Percentiles rank a stretch among this genome's conserved stretches.
These are phyloP conservation scores for Ophiostoma tasmaniense DNA, from an alignment of 2,329 filamentous ascomycete species.

Conservation along the genomic window DNA sequence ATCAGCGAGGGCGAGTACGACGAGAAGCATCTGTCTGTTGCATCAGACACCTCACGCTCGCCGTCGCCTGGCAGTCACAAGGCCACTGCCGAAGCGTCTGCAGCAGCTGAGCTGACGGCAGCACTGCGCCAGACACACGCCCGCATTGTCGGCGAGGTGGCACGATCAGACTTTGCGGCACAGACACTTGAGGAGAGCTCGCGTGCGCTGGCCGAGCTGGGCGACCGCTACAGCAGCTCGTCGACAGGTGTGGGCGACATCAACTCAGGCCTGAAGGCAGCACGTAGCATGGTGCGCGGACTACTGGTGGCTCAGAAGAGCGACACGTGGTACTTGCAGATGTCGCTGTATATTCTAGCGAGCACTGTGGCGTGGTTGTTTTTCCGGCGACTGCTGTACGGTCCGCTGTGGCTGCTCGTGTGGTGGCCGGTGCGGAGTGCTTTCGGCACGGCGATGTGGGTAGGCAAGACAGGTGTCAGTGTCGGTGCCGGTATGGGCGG, in stretches of 20 bases:
- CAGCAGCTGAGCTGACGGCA: slow-evolving; percentile 74
- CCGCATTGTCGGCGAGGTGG: slow-evolving; percentile 75
- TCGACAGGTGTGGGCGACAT: slow-evolving; percentile 61
- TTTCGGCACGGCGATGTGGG: slow-evolving; percentile 41
- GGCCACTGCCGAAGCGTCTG: slow-evolving; percentile 51
- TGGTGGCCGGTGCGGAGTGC: slow-evolving; percentile 57
- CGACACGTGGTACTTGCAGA: slow-evolving; percentile 96
- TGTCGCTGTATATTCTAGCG: slow-evolving; percentile 72
- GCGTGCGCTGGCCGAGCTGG: slow-evolving; percentile 68
- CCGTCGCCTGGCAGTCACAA: slow-evolving; percentile 31
- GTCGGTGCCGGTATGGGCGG: slow-evolving; percentile 19
- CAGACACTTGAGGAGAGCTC: slow-evolving; percentile 81
- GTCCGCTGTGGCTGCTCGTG: slow-evolving; percentile 81
- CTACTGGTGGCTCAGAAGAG: slow-evolving; percentile 84
- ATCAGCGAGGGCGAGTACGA: slow-evolving; percentile 5
- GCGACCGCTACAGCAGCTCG: slow-evolving; percentile 71
- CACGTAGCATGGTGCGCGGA: slow-evolving; percentile 65
- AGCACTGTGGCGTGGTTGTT: slow-evolving; percentile 76
- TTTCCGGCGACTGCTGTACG: slow-evolving; percentile 77
- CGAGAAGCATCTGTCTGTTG: slow-evolving; percentile 26
- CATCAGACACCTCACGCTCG: slow-evolving; percentile 40
- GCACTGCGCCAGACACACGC: slow-evolving; percentile 79
- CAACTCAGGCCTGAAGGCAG: slow-evolving; percentile 66
- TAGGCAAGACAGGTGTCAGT: slow-evolving; percentile 35
- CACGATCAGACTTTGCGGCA: slow-evolving; percentile 79